Base-by-base conservation (phyloP, 345 rosid species). In the Raphanus raphanistrum region DNA sequence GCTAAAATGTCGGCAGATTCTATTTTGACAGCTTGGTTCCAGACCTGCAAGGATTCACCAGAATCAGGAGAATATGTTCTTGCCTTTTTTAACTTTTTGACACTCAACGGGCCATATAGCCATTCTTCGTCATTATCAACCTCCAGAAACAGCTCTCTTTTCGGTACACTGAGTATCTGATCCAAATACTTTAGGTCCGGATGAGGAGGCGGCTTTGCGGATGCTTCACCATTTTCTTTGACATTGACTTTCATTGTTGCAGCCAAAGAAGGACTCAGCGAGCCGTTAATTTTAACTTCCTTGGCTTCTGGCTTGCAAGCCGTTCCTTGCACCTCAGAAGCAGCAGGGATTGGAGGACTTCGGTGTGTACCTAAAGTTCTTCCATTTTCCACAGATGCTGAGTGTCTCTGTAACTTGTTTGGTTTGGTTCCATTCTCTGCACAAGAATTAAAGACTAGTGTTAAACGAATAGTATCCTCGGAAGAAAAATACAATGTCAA, bases 1-100 rank as follows among this genome's bases (percentile, higher is more conserved):
- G 94, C 94, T 65, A 57, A 73, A 61, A 92, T 52, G 66, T 88
- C 91, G 21, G 87, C 91, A 48, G 86, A 84, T 74, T 84, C 91
- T 77, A 92, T 82, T 76, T 60, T 84, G 67, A 84, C 29, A 67
- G 89, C 85, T 71, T 82, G 84, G 67, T 89, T 84, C 97, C 97
- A 92, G 21, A 92, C 93, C 66, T 73, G 82, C 36, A 79, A 77
- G 43, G 68, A 17, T 27, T 72, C 73, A 26, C 63, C 62, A 48
- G 63, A 66, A 84, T 58, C 79, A 33, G 68, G 41, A 60, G 60
- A 59, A 21, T 71, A 80, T 41, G 68, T 48, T 77, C 80, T 77
- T 6, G 80, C 71, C 70, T 72, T 90, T 74, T 80, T 81, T 38
- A 70, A 75, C 38, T 75, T 21, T 21, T 21, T 62, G 59, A 52